Evolutionary conservation across 371 early-diverging fungal species (phyloP).

Genomic region (Apophysomyces elegans): DNA sequence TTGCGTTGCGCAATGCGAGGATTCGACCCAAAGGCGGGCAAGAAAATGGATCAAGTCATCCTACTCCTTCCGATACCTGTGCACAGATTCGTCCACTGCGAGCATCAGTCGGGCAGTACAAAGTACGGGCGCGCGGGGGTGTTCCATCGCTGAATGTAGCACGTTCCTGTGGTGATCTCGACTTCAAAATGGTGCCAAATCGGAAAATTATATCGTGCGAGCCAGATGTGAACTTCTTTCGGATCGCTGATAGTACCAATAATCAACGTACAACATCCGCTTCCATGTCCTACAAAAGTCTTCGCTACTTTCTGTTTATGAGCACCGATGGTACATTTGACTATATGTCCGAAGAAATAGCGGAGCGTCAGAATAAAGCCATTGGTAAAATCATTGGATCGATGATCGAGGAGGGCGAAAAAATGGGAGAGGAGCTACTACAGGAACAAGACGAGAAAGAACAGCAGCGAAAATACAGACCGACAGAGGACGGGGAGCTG

Average conservation of each 20-base stretch:
- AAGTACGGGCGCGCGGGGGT: conserved; percentile 43
- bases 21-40: conserved; percentile 54
- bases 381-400: conserved; percentile 50
- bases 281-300: conserved; percentile 31
- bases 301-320: conserved; percentile 53
- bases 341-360: conserved; percentile 57
- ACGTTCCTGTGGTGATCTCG: conserved; percentile 67
- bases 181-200: conserved; percentile 63
- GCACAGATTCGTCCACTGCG: background rate
- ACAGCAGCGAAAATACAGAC: conserved; percentile 5
- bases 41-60: background rate
- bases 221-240: conserved; percentile 65
- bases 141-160: conserved; percentile 65
- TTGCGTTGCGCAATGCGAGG: conserved; percentile 62
- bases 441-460: conserved; percentile 38
- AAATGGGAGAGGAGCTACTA: conserved; percentile 41
- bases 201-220: conserved; percentile 61
- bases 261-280: conserved; percentile 25
- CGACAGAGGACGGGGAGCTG: conserved; percentile 9
- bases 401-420: conserved; percentile 58
- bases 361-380: conserved; percentile 52
- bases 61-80: background rate
- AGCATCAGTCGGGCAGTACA: conserved; percentile 30
- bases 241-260: conserved; percentile 34
- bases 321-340: conserved; percentile 56